Evolutionary conservation across 2,329 filamentous ascomycete genomes (phyloP), one percentile per base, ranked within the genome.

Genomic region (Pestalotiopsis sp.): DNA sequence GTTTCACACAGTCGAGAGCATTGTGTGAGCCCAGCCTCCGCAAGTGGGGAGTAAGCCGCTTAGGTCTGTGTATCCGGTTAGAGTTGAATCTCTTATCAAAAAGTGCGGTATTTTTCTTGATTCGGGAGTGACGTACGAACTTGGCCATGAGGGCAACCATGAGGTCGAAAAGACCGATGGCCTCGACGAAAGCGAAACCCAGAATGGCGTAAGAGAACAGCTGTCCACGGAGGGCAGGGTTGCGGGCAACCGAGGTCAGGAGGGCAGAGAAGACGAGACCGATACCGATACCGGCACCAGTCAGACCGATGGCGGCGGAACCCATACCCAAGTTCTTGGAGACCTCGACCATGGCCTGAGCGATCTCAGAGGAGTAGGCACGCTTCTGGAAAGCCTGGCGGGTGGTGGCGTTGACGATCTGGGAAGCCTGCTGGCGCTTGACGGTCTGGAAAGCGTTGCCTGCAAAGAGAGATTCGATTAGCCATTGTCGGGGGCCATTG

Each of bases 181-280:
- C 93, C 85, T 96, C 93, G 85, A 95, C 93, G 91, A 96, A 96
- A 83, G 93, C 93, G 88, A 96, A 96, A 88, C 93, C 93, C 82
- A 96, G 88, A 92, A 96, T 95, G 90, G 93, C 93, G 87, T 96
- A 95, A 78, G 92, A 93, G 92, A 96, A 97, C 81, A 97, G 93
- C 90, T 97, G 94, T 83, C 93, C 93, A 87, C 93, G 92, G 87
- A 97, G 93, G 82, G 92, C 92, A 81, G 93, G 93, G 93, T 97
- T 97, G 88, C 93, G 93, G 88, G 93, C 93, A 83, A 96, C 93
- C 87, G 91, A 91, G 85, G 93, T 91, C 82, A 97, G 89, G 83
- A 97, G 93, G 80, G 93, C 91, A 82, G 92, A 93, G 90, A 97
- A 97, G 82, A 97, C 93, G 82, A 95, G 91, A 89, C 93, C 93